Evolutionary conservation across 2,329 filamentous ascomycete genomes (phyloP).

Genomic region (Verticillium tricorpus): DNA sequence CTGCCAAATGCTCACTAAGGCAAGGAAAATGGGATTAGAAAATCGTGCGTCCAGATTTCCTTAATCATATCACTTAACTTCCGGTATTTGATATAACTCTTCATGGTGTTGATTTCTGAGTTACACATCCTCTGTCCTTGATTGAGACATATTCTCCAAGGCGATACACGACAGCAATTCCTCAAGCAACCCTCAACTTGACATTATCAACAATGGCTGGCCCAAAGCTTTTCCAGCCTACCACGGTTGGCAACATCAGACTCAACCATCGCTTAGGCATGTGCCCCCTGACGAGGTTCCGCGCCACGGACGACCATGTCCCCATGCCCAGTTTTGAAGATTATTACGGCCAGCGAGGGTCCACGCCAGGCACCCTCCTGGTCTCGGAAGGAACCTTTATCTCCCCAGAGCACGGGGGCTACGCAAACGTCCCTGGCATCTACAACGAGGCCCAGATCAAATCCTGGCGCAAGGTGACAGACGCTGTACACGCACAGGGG

Average conservation of each 20-base stretch:
- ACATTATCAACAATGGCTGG: conserved; percentile 5
- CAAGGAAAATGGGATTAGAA: no score
- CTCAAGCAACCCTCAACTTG: neutral
- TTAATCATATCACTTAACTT: no score
- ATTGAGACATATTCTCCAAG: no score
- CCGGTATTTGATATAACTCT: no score
- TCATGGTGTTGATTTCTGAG: no score
- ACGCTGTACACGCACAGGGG: conserved; percentile 19
- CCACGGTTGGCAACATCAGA: conserved; percentile 13
- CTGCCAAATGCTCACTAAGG: no score
- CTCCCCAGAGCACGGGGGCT: conserved; percentile 25
- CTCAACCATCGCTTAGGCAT: conserved; percentile 18
- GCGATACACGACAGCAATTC: no score
- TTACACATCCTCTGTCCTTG: no score
- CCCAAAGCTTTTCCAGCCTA: conserved; percentile 13
- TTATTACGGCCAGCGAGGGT: conserved; percentile 40
- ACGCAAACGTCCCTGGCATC: conserved; percentile 48
- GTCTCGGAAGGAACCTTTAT: conserved; percentile 40
- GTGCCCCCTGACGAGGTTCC: conserved; percentile 17
- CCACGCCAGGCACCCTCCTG: conserved; percentile 35
- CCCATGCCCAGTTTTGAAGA: conserved; percentile 17
- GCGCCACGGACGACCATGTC: conserved; percentile 11
- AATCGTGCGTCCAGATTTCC: neutral
- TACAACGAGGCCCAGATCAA: conserved; percentile 44
- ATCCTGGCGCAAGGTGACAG: conserved; percentile 17